Evolutionary conservation across 2,329 filamentous ascomycete genomes (phyloP).

Genomic region (Colletotrichum australisinense): DNA sequence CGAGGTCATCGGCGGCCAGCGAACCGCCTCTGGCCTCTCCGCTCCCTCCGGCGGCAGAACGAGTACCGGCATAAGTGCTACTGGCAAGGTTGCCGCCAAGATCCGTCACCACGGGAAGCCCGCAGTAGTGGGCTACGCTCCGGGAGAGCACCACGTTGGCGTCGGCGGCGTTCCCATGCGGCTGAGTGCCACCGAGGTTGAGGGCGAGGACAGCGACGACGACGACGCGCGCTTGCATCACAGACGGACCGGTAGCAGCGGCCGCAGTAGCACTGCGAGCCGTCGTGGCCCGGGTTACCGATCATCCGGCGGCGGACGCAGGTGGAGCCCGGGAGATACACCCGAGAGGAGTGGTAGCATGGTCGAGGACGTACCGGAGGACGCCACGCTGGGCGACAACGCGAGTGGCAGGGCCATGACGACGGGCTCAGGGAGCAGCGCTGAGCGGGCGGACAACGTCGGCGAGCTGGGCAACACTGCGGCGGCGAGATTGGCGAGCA

Average conservation of each 20-base stretch:
- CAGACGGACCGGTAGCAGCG: slow-evolving; percentile 79
- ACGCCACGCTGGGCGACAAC: slow-evolving; percentile 47
- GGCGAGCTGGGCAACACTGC: slow-evolving; percentile 62
- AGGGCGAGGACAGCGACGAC: slow-evolving; percentile 86
- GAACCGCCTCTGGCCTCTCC: slow-evolving; percentile 57
- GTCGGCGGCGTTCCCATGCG: slow-evolving; percentile 88
- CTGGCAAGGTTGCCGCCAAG: slow-evolving; percentile 80
- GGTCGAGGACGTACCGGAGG: slow-evolving; percentile 52
- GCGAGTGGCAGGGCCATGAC: slow-evolving; percentile 62
- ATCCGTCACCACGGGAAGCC: slow-evolving; percentile 89
- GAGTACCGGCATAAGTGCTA: slow-evolving; percentile 70
- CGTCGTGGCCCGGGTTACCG: slow-evolving; percentile 62
- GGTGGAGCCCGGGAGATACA: slow-evolving; percentile 66
- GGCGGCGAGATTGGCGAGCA: slow-evolving; percentile 65
- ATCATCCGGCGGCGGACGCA: slow-evolving; percentile 59
- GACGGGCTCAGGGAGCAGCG: slow-evolving; percentile 64
- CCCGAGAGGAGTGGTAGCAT: slow-evolving; percentile 67
- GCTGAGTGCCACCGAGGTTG: slow-evolving; percentile 94
- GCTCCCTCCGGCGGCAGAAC: slow-evolving; percentile 60
- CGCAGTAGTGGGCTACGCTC: slow-evolving; percentile 81
- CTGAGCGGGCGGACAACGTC: slow-evolving; percentile 70
- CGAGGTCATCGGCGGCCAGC: slow-evolving; percentile 78
- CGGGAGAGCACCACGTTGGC: slow-evolving; percentile 79
- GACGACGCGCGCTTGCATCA: slow-evolving; percentile 74
- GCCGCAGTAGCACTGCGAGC: slow-evolving; percentile 71